Conservation (phyloP, 2,329 filamentous ascomycete genomes). For the Exophiala alcalophila region DNA sequence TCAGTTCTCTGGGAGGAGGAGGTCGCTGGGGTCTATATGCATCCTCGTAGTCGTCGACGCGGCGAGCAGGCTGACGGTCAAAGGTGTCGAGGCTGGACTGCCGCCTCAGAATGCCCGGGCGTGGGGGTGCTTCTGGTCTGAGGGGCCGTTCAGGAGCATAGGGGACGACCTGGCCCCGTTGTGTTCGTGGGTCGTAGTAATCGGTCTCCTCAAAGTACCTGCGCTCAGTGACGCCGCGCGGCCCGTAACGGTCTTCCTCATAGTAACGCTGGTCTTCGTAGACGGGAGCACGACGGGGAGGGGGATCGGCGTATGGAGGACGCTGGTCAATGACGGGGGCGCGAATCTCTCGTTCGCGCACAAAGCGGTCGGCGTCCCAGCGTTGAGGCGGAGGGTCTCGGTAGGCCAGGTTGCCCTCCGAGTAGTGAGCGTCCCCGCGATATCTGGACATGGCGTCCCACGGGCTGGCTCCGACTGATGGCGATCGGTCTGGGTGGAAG, state of each 20-base stretch:
- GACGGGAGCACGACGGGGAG: constrained; percentile 31
- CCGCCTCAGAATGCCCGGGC: constrained; percentile 69
- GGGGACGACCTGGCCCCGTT: constrained; percentile 54
- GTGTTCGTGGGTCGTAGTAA: constrained; percentile 40
- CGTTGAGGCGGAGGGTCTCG: constrained; percentile 32
- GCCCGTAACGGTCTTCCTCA: constrained; percentile 43
- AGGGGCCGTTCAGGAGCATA: constrained; percentile 58
- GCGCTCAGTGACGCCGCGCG: constrained; percentile 41
- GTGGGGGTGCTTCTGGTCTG: constrained; percentile 50
- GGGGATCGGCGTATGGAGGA: constrained; percentile 31
- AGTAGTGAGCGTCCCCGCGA: constrained; percentile 23
- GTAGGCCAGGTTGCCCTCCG: constrained; percentile 27
- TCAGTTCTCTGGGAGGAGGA: constrained; percentile 53
- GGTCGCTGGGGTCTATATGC: constrained; percentile 37
- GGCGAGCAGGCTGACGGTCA: constrained; percentile 67
- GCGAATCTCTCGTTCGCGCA: constrained; percentile 44
- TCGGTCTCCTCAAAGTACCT: constrained; percentile 37
- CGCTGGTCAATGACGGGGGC: constrained; percentile 32
- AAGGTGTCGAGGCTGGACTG: constrained; percentile 90
- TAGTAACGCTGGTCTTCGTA: constrained; percentile 43
- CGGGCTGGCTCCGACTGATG: too few relatives aligned
- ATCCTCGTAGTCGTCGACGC: constrained; percentile 44
- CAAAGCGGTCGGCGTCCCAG: constrained; percentile 43
- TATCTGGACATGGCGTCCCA: constrained; percentile 28
- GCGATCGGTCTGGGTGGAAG: constrained; percentile 5